phyloP scores from a whole-genome alignment of 352 stramenopile genomes.

The Pythium biforme region DNA sequence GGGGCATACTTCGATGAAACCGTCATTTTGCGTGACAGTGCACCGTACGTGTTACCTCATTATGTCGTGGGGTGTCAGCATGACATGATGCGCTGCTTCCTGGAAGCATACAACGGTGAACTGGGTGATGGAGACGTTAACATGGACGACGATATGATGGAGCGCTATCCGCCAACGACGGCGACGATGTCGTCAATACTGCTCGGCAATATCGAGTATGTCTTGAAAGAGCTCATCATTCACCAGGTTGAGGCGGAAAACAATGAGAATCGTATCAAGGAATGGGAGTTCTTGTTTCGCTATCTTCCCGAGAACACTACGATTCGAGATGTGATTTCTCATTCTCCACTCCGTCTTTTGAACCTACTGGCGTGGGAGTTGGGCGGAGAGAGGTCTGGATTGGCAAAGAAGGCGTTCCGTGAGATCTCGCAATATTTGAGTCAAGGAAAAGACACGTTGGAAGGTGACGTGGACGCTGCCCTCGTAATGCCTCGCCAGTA shows the following conservation, averaged over 20 bases:
- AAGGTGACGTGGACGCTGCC: constrained; percentile 24
- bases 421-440: constrained; percentile 37
- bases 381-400: constrained; percentile 29
- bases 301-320: constrained; percentile 34
- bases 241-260: constrained; percentile 34
- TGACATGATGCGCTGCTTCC: constrained; percentile 31
- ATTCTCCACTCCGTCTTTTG: constrained; percentile 32
- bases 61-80: constrained; percentile 32
- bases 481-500: constrained; percentile 69
- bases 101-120: constrained; percentile 25
- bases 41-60: constrained; percentile 31
- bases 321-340: constrained; percentile 37
- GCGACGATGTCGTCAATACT: constrained; percentile 31
- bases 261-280: constrained; percentile 31
- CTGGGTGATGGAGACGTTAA: constrained; percentile 19
- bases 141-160: constrained; percentile 26
- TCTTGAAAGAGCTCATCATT: constrained; percentile 42
- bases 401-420: constrained; percentile 36
- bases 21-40: constrained; percentile 32
- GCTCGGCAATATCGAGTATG: constrained; percentile 27
- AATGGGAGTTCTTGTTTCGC: constrained; percentile 42
- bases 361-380: constrained; percentile 38
- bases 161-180: constrained; percentile 8
- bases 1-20: constrained; percentile 25
- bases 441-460: constrained; percentile 21